Base-by-base conservation (phyloP, 2,329 filamentous ascomycete genomes). In the Claviceps humidiphila region DNA sequence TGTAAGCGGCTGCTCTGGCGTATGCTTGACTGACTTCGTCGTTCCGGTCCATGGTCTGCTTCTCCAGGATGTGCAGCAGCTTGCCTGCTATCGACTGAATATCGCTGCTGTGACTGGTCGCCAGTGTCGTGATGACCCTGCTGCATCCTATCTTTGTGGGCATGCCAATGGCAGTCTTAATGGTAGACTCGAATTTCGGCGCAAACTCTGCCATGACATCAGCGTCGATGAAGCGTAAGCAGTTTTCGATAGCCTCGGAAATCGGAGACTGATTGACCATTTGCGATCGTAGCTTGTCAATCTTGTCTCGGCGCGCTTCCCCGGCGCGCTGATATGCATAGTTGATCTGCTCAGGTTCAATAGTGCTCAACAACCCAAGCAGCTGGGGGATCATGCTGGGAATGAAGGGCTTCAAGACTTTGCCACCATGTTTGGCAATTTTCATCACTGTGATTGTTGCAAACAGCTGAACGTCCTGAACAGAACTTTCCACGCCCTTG, bases 71-170 rank as follows among this genome's bases (percentile, higher is more conserved):
- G 57, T 83, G 84, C 49, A 96, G 73, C 60, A 96, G 89, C 8
- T 77, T 74, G 56, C 87, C 80, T 13, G 87, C 84, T 60, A 90
- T 82, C 0, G 87, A 82, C 40, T 77, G 78, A 66, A 96, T 87
- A 34, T 90, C 73, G 40, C 83, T 76, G 39, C 79, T 81, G 57
- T 91, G 86, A 13, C 89, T 81, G 49, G 90, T 91, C 49, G 88
- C 87, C 7, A 98, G 75, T 0, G 88, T 90, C 7, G 87, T 85
- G 37, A 98, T 75, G 2, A 96, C 83, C 52, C 89, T 81, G 57
- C 85, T 87, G 61, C 89, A 94, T 40, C 89, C 93, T 47, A 97
- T 85, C 71, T 97, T 97, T 0, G 89, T 94, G 2, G 91, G 91
- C 69, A 97, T 82, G 1, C 90, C 91, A 40, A 98, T 82, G 1